These are phyloP conservation scores for Lasiosphaeriaceae sp. DNA, from an alignment of 495 filamentous ascomycete species.

Conservation along the genomic window DNA sequence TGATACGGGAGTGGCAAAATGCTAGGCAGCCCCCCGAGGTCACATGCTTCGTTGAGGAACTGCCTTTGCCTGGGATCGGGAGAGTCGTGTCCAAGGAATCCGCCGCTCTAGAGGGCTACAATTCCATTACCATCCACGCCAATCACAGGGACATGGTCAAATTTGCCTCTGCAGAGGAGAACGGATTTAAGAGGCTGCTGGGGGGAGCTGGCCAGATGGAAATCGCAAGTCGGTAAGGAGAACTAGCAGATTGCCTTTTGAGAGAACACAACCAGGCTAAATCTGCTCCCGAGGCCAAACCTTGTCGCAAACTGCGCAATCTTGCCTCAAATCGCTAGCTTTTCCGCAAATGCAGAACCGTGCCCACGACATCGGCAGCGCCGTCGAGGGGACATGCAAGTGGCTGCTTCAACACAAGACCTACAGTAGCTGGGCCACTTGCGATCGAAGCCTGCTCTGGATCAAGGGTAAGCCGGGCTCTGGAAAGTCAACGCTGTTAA, in stretches of 20 bases:
- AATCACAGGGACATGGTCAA: conserved; percentile 41
- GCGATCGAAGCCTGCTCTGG: conserved; percentile 37
- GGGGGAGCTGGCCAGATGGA: conserved; percentile 16
- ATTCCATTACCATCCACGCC: conserved; percentile 28
- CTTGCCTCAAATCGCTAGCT: conserved; percentile 16
- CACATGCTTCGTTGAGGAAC: conserved; percentile 31
- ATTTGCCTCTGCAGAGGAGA: conserved; percentile 29
- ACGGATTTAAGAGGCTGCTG: conserved; percentile 33
- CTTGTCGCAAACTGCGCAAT: conserved; percentile 2
- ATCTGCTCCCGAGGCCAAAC: conserved; percentile 5
- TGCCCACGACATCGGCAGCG: conserved; percentile 13
- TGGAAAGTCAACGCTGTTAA: conserved; percentile 47
- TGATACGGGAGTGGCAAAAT: conserved; percentile 22
- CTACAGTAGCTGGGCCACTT: conserved; percentile 32
- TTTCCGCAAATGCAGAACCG: conserved; percentile 28
- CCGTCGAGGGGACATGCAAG: conserved; percentile 26
- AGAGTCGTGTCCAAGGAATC: conserved; percentile 38
- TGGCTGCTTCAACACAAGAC: conserved; percentile 30
- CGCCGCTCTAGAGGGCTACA: conserved; percentile 27
- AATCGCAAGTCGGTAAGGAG: conserved; percentile 10
- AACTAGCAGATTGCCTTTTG: conserved; percentile 1
- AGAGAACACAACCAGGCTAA: conserved; percentile 6
- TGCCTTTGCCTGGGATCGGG: conserved; percentile 17
- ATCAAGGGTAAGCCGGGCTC: conserved; percentile 46
- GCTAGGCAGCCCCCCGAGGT: conserved; percentile 20